These are phyloP conservation scores for Carallia brachiata DNA, from an alignment of 345 rosid genomes.

Conservation along the genomic window DNA sequence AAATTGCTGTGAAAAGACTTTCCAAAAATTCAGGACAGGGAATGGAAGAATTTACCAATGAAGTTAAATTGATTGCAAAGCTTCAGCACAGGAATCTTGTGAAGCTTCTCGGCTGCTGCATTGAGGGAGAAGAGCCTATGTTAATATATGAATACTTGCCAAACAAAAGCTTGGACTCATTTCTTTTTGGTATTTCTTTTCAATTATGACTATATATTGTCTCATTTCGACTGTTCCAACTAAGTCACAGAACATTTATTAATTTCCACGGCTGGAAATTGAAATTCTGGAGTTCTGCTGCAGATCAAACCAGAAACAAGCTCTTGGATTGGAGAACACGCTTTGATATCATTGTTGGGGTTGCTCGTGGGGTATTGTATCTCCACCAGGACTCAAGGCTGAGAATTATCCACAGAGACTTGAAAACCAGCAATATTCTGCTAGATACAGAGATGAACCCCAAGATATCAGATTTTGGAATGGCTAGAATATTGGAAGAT, in stretches of 20 bases:
- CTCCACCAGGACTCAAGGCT: constrained; percentile 73
- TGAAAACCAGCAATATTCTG: constrained; percentile 64
- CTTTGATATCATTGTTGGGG: constrained; percentile 48
- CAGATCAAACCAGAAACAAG: constrained; percentile 42
- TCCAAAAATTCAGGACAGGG: constrained; percentile 65
- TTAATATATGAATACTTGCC: constrained; percentile 76
- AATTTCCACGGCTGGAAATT: background rate
- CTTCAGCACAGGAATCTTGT: constrained; percentile 77
- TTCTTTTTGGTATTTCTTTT: constrained; percentile 54
- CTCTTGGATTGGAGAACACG: constrained; percentile 53
- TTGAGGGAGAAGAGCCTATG: constrained; percentile 59
- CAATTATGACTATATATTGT: background rate
- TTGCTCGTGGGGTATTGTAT: constrained; percentile 67
- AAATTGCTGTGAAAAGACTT: constrained; percentile 72
- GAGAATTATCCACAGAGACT: constrained; percentile 70
- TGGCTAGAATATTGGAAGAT: constrained; percentile 59
- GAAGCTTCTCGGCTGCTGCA: constrained; percentile 61
- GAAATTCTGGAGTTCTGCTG: background rate
- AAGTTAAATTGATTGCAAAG: constrained; percentile 57
- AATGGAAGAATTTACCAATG: constrained; percentile 62
- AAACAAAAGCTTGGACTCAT: constrained; percentile 67
- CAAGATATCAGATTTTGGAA: constrained; percentile 66
- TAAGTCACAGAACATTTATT: background rate
- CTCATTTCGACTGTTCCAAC: background rate
- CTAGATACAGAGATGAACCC: constrained; percentile 51